Evolutionary conservation across 805 yeast species (phyloP), one percentile per base, ranked within the genome.

Genomic region (Komagataella phaffii): DNA sequence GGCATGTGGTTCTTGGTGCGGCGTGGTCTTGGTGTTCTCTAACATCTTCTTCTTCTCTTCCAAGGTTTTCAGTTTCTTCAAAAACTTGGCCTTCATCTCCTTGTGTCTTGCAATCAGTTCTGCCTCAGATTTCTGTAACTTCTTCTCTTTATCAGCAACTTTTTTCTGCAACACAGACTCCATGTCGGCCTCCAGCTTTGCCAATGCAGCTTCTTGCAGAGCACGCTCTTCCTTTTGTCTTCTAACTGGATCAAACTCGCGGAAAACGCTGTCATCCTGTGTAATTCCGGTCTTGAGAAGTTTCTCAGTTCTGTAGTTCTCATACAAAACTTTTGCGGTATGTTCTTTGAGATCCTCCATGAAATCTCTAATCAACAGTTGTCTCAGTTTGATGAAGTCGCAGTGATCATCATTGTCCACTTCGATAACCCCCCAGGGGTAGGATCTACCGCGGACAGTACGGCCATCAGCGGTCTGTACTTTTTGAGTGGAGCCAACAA

Each of bases 401-500:
- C 89, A 85, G 66, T 93, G 97, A 53, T 81, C 81, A 70, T 88
- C 93, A 66, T 93, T 91, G 66, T 89, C 97, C 59, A 93, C 90
- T 70, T 93, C 97, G 61, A 93, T 85, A 19, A 85, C 75, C 58
- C 98, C 98, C 99, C 99, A 93, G 55, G 98, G 97, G 66, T 91
- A 91, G 55, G 79, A 72, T 70, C 99, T 85, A 58, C 96, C 97
- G 67, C 97, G 81, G 47, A 90, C 95, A 19, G 63, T 55, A 65
- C 87, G 77, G 46, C 96, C 96, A 62, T 86, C 93, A 46, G 75
- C 65, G 48, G 77, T 75, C 59, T 81, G 81, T 43, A 85, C 82
- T 56, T 80, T 81, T 53, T 72, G 70, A 19, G 93, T 86, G 19
- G 97, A 88, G 19, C 97, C 99, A 51, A 93, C 86, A 57, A 93